Evolutionary conservation across 345 rosid species (phyloP), one percentile per base, ranked within the genome.

Genomic region (Populus simonii): DNA sequence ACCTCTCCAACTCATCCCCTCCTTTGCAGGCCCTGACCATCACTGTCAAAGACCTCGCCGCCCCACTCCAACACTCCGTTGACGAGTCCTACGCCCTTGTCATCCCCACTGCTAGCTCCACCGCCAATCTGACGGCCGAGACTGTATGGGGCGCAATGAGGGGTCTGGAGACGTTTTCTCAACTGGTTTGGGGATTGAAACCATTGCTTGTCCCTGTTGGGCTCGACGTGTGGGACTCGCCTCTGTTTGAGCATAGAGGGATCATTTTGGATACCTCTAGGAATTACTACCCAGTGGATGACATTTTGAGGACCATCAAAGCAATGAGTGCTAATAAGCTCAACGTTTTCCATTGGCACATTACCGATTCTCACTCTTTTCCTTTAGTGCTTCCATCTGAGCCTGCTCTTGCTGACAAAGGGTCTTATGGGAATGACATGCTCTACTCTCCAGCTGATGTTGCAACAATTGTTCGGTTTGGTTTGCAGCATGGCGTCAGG

Each of bases 331-430:
- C 82, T 11, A 94, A 94, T 80, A 94, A 94, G 82, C 85, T 93
- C 70, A 94, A 91, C 81, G 97, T 92, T 80, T 94, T 94, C 53
- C 98, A 94, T 35, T 94, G 97, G 98, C 98, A 94, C 55, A 85
- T 94, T 13, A 90, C 92, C 0, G 98, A 90, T 74, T 92, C 98
- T 0, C 97, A 94, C 0, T 93, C 97, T 7, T 94, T 94, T 68
- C 98, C 98, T 0, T 38, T 94, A 66, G 72, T 91, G 74, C 73
- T 94, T 73, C 97, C 95, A 17, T 93, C 91, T 15, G 97, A 92
- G 83, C 97, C 97, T 11, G 78, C 80, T 68, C 95, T 94, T 35
- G 90, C 94, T 0, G 86, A 76, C 57, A 92, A 89, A 73, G 98
- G 97, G 7, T 78, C 98, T 66, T 93, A 93, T 71, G 91, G 93